Base-by-base conservation (phyloP, 352 stramenopile species). In the Saprolegnia diclina region DNA sequence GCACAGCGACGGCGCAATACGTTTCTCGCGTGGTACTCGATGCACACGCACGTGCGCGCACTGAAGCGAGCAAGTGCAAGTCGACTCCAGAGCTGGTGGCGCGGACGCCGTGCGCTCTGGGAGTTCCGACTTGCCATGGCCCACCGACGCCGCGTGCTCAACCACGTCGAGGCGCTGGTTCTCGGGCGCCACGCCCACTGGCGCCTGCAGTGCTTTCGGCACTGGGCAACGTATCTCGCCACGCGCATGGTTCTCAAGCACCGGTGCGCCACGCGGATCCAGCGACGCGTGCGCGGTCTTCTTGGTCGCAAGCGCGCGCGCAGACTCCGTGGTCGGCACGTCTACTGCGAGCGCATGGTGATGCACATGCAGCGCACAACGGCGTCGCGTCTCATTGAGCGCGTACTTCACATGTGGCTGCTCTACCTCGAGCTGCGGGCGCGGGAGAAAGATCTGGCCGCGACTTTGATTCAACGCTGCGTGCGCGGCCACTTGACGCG, bases 251-350 rank as follows among this genome's bases (percentile, higher is more conserved):
- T 68, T 18, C 45, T 32, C 62, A 61, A 57, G 26, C 32, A 42
- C 11, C 40, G 0, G 5, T 68, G 71, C 11, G 75, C 76, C 0
- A 66, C 71, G 5, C 37, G 62, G 14, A 79, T 90, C 21, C 81
- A 90, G 50, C 77, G 76, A 0, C 35, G 85, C 13, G 81, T 79
- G 64, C 78, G 82, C 16, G 80, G 82, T 1, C 80, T 77, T 64
- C 59, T 71, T 26, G 75, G 70, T 1, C 73, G 81, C 24, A 78
- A 78, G 1, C 67, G 64, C 13, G 70, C 77, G 24, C 65, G 78
- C 5, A 67, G 59, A 32, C 72, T 78, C 16, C 85, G 81, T 55
- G 70, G 82, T 29, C 69, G 65, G 4, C 57, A 42, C 22, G 21
- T n/a, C 19, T 35, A 66, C 40, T 66, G 57, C 57, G 57, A 66